Evolutionary conservation across 352 stramenopile species (phyloP), one percentile per base, ranked within the genome.

Genomic region (Pythium phragmiticola): DNA sequence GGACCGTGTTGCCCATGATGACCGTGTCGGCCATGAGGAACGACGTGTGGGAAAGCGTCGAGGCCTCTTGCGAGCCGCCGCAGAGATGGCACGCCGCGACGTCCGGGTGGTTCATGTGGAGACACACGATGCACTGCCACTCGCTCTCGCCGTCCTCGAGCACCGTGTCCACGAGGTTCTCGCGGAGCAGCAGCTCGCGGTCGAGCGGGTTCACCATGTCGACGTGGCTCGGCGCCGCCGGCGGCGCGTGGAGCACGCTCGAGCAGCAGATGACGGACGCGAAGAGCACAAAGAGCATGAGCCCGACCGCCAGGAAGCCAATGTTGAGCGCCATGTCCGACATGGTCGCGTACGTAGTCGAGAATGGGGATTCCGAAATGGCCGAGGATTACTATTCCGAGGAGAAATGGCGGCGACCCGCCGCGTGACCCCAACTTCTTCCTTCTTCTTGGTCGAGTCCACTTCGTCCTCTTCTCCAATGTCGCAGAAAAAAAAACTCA

Each of bases 81-180:
- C 75, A 82, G 13, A 82, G 36, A 30, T 69, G 60, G 45, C 75
- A 82, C 7, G 41, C 26, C 17, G 56, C 47, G 6, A 74, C 67
- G 41, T 65, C 62, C 5, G 75, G 75, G 57, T 80, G 66, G 58
- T 82, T 82, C 54, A 78, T 60, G 49, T 82, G 75, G 28, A 73
- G 66, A 61, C 75, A 82, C 37, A 82, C 73, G 47, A 80, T 66
- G 58, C 75, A 82, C 59, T 80, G 69, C 75, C 75, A 82, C 61
- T 82, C 75, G 39, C 59, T 65, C 41, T 63, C 47, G 37, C 75
- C 75, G 9, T 77, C 72, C 6, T 65, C 58, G n/a, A 82, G 63
- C 46, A 80, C 63, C 30, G 69, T 80, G 43, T 76, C 68, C 28
- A 63, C 65, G 17, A 81, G 63, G 48, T 81, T 73, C 48, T 81